Conservation (phyloP, 1,139 yeast species). For the Keqinozyma sinolaborantium region DNA sequence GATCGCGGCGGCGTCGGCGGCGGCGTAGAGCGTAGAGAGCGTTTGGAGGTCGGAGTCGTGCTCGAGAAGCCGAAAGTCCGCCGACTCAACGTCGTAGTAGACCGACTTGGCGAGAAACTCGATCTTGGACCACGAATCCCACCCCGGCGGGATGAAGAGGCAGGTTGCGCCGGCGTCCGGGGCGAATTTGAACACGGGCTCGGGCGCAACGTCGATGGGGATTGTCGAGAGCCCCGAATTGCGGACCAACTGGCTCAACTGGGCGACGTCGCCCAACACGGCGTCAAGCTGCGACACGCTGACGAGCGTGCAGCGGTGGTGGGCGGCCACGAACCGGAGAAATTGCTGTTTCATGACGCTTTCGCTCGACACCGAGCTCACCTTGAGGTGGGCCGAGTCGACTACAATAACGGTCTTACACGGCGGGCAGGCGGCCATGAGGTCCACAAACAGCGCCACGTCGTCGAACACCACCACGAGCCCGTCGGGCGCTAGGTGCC, state of each 20-base stretch:
- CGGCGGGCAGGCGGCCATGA: background rate
- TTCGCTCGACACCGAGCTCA: slow-evolving; percentile 18
- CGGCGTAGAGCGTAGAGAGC: too few species aligned
- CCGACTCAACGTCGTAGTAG: slow-evolving; percentile 6
- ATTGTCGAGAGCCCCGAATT: background rate
- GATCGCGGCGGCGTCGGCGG: too few species aligned
- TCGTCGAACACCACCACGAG: background rate
- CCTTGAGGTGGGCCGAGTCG: slow-evolving; percentile 13
- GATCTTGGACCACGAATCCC: slow-evolving; percentile 53
- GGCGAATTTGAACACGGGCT: background rate
- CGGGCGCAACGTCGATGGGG: background rate
- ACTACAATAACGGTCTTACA: slow-evolving; percentile 12
- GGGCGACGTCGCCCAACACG: background rate
- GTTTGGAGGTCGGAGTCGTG: background rate
- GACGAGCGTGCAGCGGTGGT: slow-evolving; percentile 35
- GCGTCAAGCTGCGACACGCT: background rate
- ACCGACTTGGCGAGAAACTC: slow-evolving; percentile 34
- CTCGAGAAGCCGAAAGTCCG: background rate
- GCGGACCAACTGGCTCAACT: background rate
- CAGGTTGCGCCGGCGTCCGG: background rate
- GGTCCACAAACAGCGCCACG: background rate
- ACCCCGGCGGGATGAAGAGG: slow-evolving; percentile 45
- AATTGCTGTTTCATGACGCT: slow-evolving; percentile 44
- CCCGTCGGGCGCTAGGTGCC: background rate
- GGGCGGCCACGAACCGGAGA: slow-evolving; percentile 41